Base-by-base conservation (phyloP, 306 rosid species). In the Fagus crenata region DNA sequence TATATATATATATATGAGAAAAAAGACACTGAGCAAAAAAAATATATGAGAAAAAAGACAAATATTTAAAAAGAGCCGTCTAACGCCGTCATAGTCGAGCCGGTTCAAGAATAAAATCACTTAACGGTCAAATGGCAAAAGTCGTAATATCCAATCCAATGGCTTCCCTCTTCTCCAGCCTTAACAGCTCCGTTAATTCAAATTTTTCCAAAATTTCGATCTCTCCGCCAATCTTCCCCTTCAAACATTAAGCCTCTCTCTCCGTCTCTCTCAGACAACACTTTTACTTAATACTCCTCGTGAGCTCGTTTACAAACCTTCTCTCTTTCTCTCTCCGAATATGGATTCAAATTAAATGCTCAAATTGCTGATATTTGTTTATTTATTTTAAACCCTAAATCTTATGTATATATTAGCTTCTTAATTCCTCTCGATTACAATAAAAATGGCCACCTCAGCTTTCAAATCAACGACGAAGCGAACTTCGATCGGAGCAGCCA, bases 391-490 rank as follows among this genome's bases (percentile, higher is more conserved):
- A 76, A 46, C 71, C 85, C 79, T 60, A 75, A 22, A 11, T 36
- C 3, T 60, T 14, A 5, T 43, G 17, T 12, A 42, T 2, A 7
- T 39, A 7, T 28, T 32, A 3, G 18, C 22, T 58, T 68, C 32
- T 17, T 49, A 58, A 7, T 14, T 5, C 35, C 40, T 28, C 1
- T 18, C 39, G 4, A 11, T 49, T 22, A 22, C 28, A 22, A 22
- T 22, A 22, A 22, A 22, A 40, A 92, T 92, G 98, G 99, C 99
- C 67, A 88, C 96, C 8, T 87, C 99, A 14, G 98, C 99, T 41
- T 96, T 96, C 93, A 96, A 92, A 81, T 96, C 99, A 1, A 96
- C 93, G 61, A 85, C 99, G 63, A 96, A 85, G 79, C 86, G 99
- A 69, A 84, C 85, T 12, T 75, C 89, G 56, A 86, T 88, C 36